phyloP scores from a whole-genome alignment of 371 early-diverging fungal genomes.

The Mucor irregularis region DNA sequence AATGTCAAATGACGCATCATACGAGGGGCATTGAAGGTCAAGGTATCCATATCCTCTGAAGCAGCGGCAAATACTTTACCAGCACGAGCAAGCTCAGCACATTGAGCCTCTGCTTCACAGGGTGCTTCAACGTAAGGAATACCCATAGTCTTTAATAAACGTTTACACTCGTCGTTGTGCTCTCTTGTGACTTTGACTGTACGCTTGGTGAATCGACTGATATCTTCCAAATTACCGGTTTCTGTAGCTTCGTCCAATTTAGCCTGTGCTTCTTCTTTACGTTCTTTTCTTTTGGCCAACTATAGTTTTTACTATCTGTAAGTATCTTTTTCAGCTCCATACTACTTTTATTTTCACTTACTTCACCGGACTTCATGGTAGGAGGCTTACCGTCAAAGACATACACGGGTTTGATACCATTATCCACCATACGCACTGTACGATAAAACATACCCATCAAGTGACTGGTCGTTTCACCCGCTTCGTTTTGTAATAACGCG shows the following conservation, averaged over 20 bases:
- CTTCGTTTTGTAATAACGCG: constrained; percentile 81
- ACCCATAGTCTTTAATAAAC: constrained; percentile 93
- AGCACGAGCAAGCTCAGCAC: constrained; percentile 89
- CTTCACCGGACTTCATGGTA: constrained; percentile 89
- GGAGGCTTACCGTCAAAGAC: constrained; percentile 99
- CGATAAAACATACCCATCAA: constrained; percentile 99
- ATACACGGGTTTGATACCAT: constrained; percentile 97
- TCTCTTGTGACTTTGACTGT: constrained; percentile 93
- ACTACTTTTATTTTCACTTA: too few relatives aligned
- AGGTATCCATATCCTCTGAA: constrained; percentile 99
- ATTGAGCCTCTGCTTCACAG: constrained; percentile 99
- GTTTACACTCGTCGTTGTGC: constrained; percentile 96
- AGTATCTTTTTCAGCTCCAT: too few relatives aligned
- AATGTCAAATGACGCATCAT: constrained; percentile 96
- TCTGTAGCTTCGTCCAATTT: constrained; percentile 86
- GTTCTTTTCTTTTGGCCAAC: constrained; percentile 84
- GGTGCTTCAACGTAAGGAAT: constrained; percentile 97
- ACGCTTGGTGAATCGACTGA: constrained; percentile 91
- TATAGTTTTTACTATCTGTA: too few relatives aligned
- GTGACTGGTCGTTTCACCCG: constrained; percentile 97
- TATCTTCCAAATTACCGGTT: constrained; percentile 81
- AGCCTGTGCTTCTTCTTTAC: constrained; percentile 83
- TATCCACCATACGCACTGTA: constrained; percentile 98
- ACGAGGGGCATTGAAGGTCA: constrained; percentile 94
- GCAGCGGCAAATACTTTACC: constrained; percentile 97